Percentiles rank a stretch among this genome's conserved stretches.
Conservation (phyloP, 2,329 filamentous ascomycete genomes). For the Magnaporthales sp. region DNA sequence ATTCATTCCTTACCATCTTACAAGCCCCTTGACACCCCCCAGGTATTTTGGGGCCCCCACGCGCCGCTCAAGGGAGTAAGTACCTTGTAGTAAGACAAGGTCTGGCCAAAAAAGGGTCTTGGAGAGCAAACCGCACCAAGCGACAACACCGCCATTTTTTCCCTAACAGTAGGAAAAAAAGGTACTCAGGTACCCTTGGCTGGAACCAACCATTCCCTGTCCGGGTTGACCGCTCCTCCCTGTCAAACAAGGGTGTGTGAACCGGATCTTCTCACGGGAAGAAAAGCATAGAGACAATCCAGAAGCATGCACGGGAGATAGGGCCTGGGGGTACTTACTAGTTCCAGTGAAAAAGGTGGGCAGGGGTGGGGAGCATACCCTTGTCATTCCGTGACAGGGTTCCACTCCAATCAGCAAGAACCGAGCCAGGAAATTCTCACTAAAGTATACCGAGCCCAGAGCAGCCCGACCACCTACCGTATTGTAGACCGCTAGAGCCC, state of each 20-base stretch:
- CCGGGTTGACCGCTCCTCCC: conserved; percentile 4
- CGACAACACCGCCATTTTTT: conserved; percentile 5
- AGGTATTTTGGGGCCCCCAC: conserved; percentile 4
- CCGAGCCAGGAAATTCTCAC: neutral
- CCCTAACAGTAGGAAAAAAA: neutral
- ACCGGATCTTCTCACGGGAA: neutral
- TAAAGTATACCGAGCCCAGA: neutral
- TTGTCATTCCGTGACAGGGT: neutral
- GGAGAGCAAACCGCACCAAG: conserved; percentile 2
- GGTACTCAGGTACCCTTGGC: neutral
- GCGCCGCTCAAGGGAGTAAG: neutral
- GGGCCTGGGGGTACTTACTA: neutral
- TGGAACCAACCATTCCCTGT: neutral
- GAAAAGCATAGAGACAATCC: neutral
- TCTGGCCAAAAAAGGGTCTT: neutral
- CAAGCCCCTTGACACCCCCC: neutral
- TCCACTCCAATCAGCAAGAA: too few relatives aligned
- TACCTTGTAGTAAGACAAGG: neutral
- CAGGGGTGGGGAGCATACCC: neutral
- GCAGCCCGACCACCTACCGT: neutral
- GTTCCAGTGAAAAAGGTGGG: neutral
- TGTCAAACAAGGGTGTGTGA: neutral
- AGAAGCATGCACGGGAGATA: neutral
- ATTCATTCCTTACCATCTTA: conserved; percentile 1
- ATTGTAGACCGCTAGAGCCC: neutral